A percentile compares a stretch with the other conserved stretches of the same genome.
Evolutionary conservation across 371 early-diverging fungal species (phyloP).

Genomic region (Blastocladiella emersonii): DNA sequence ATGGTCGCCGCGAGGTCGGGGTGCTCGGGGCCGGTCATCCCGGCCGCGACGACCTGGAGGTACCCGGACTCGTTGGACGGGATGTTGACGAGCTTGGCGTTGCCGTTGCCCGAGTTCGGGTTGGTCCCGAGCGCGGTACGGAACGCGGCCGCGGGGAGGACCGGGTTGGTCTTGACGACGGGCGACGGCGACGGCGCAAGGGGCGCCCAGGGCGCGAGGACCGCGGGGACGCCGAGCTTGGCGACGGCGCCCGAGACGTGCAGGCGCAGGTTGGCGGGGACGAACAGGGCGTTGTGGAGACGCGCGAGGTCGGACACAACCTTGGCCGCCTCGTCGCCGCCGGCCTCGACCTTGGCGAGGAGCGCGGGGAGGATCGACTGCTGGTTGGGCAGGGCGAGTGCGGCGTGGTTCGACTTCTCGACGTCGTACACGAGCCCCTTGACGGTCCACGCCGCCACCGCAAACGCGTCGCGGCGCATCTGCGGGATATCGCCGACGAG

Average conservation of each 20-base stretch:
- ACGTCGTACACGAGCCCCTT: conserved; percentile 31
- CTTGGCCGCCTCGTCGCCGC: conserved; percentile 31
- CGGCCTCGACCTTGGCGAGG: conserved; percentile 29
- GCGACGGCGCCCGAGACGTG: conserved; percentile 47
- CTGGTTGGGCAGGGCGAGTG: conserved; percentile 36
- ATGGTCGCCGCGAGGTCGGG: conserved; percentile 14
- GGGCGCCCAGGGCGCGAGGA: conserved; percentile 4
- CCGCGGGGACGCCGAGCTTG: conserved; percentile 29
- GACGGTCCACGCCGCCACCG: conserved; percentile 39
- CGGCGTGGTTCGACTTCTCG: conserved; percentile 30
- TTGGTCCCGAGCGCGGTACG: conserved; percentile 30
- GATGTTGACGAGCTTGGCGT: not conserved
- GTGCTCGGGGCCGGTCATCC: not conserved
- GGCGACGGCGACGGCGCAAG: not conserved
- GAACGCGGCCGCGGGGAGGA: conserved; percentile 34
- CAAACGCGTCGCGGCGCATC: conserved; percentile 42
- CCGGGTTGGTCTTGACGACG: conserved; percentile 16
- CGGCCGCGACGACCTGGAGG: not conserved
- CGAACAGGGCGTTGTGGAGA: conserved; percentile 24
- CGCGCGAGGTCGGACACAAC: conserved; percentile 21
- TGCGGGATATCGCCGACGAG: conserved; percentile 46
- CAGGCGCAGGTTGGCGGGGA: conserved; percentile 39
- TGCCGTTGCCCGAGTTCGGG: conserved; percentile 30
- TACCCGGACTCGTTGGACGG: conserved; percentile 3
- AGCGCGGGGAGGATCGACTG: conserved; percentile 35